phyloP scores from a whole-genome alignment of 106 monocot species.

The Dactylorhiza incarnata region DNA sequence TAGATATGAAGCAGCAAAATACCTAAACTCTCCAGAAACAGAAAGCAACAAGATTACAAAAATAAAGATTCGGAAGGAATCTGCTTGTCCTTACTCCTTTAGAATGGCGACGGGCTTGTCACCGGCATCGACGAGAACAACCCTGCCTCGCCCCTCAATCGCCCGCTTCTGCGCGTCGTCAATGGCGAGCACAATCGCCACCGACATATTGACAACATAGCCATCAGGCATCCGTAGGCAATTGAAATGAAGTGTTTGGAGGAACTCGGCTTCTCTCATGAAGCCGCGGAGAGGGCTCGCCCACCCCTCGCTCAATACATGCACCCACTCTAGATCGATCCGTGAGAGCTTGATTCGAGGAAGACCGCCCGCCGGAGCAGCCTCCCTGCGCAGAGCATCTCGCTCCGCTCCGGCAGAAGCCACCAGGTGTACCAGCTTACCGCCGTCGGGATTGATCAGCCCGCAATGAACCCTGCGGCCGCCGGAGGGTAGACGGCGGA shows the following conservation, averaged over 20 bases:
- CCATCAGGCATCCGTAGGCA: conserved; percentile 55
- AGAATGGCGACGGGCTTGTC: conserved; percentile 54
- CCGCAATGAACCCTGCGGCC: conserved; percentile 2
- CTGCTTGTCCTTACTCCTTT: conserved; percentile 47
- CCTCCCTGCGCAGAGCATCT: conserved; percentile 41
- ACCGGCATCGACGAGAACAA: conserved; percentile 40
- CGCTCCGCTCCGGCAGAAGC: conserved; percentile 34
- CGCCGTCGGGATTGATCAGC: conserved; percentile 91
- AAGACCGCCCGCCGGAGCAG: conserved; percentile 20
- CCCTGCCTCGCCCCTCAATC: conserved; percentile 39
- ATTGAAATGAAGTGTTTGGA: conserved; percentile 99
- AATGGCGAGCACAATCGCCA: conserved; percentile 81
- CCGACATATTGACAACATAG: conserved; percentile 70
- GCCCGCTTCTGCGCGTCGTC: conserved; percentile 57
- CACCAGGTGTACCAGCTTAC: conserved; percentile 71
- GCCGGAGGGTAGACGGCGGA: not conserved
- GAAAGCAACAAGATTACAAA: not conserved
- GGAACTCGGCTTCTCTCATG: conserved; percentile 82
- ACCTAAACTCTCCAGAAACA: not conserved
- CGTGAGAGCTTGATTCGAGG: conserved; percentile 40
- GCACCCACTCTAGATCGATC: conserved; percentile 78
- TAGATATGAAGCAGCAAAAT: not conserved
- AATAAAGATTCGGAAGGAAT: not conserved
- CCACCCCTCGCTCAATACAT: conserved; percentile 91
- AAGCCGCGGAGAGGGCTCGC: conserved; percentile 82